Percentiles rank a stretch among this genome's conserved stretches.
Evolutionary conservation across 1,284 basidiomycete species (phyloP).

Genomic region (Phaffia rhodozyma): DNA sequence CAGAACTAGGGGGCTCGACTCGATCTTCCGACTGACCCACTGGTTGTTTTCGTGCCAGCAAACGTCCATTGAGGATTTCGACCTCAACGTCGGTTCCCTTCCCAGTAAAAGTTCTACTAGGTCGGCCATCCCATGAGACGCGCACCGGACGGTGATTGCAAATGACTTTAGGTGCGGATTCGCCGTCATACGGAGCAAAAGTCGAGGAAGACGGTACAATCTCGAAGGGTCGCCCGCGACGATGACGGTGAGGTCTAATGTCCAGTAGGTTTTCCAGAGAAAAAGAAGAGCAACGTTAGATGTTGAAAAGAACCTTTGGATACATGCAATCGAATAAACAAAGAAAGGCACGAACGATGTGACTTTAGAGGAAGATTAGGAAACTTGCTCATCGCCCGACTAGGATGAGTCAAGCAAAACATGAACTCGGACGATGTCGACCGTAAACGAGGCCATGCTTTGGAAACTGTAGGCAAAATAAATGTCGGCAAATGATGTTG

Average conservation of each 20-base stretch:
- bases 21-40: neutral
- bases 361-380: conserved; percentile 7
- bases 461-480: neutral
- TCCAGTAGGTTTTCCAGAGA: neutral
- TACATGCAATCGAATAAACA: no score
- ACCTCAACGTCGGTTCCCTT: neutral
- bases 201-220: conserved; percentile 4
- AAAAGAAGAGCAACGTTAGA: neutral
- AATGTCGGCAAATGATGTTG: conserved; percentile 13
- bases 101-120: neutral
- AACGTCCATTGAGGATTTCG: neutral
- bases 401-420: conserved; percentile 12
- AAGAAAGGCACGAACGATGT: neutral
- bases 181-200: neutral
- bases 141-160: conserved; percentile 2
- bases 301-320: no score
- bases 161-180: neutral
- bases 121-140: no score
- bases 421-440: conserved; percentile 13
- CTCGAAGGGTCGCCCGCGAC: conserved; percentile 4
- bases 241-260: neutral
- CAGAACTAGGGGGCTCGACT: no score
- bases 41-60: neutral
- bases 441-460: conserved; percentile 2
- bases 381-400: neutral